Base-by-base conservation (phyloP, 306 rosid species). In the Fagus crenata region DNA sequence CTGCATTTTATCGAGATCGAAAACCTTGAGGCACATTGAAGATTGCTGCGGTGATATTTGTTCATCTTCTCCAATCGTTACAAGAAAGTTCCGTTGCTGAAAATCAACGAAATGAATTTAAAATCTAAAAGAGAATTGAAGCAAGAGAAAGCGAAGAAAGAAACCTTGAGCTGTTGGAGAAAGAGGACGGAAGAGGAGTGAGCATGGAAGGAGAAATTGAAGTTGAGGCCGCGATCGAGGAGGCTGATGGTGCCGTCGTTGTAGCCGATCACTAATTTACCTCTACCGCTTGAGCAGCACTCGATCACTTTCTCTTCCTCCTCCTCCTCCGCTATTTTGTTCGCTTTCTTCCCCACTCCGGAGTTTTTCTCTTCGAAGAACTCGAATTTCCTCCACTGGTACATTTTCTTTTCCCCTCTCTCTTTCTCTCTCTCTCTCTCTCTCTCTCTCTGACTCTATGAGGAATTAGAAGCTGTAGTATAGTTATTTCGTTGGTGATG, bases 371-470 rank as follows among this genome's bases (percentile, higher is more conserved):
- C 96, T 83, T 95, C 99, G 63, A 95, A 95, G 78, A 95, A 95
- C 79, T 92, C 97, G 87, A 95, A 95, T 87, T 95, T 95, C 82
- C 99, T 77, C 99, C 97, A 92, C 86, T 95, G 99, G 81, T 95
- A 95, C 99, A 95, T 89, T 70, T 67, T 75, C 28, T 22, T 2
- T 39, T 3, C 41, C 14, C 1, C 11, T 46, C 11, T 46, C 51
- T 43, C 2, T 46, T 12, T 46, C 13, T 46, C 11, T 46, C 4
- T 46, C 1, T 46, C 11, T 46, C 14, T 46, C 51, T 46, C 1
- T 7, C 13, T 7, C 51, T 9, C 49, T 39, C 41, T 43, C 3
- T 2, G 14, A 9, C 51, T 46, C 28, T 22, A 22, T 22, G 28
- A 4, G 1, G 51, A 46, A 46, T 46, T 46, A 13, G 51, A 46